Base-by-base conservation (phyloP, 2,329 filamentous ascomycete genomes). In the Ophiocordyceps camponoti-saundersi region DNA sequence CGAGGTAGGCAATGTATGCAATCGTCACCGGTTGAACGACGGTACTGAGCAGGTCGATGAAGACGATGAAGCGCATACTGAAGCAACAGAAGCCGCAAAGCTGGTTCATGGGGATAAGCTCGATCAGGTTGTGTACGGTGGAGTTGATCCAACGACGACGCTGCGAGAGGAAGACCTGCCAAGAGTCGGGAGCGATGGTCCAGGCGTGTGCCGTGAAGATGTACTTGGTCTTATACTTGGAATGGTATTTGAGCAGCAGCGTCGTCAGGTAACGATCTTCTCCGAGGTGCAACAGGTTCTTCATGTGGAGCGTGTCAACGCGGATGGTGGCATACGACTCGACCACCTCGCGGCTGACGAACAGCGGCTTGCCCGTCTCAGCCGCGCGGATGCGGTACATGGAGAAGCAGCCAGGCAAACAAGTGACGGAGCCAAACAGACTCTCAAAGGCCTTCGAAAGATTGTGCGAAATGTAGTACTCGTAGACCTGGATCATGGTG, bases 51-150 rank as follows among this genome's bases (percentile, higher is more conserved):
- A 98, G 70, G 65, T 98, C 92, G 55, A 98, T 64, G 59, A 98
- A 94, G 54, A 98, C 89, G 49, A 98, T 77, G 65, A 98, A 98
- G 57, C 92, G 83, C 92, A 98, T 98, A 65, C 85, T 93, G 73
- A 98, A 98, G 68, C 92, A 98, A 74, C 92, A 98, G 81, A 98
- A 98, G 67, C 92, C 92, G 65, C 92, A 98, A 45, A 98, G 83
- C 62, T 96, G 85, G 51, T 84, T 79, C 64, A 98, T 72, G 6
- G 90, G 89, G 52, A 96, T 90, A 51, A 98, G 81, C 63, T 98
- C 92, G 52, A 93, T 85, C 51, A 98, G 73, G 64, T 98, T 98
- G 73, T 98, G 92, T 46, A 98, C 86, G 0, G 92, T 98, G 48
- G 89, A 95, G 72, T 98, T 98, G 67, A 98, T 98, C 92, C 92